These are phyloP conservation scores for Daldinia eschscholtzii DNA, from an alignment of 2,329 filamentous ascomycete species.

Conservation along the genomic window DNA sequence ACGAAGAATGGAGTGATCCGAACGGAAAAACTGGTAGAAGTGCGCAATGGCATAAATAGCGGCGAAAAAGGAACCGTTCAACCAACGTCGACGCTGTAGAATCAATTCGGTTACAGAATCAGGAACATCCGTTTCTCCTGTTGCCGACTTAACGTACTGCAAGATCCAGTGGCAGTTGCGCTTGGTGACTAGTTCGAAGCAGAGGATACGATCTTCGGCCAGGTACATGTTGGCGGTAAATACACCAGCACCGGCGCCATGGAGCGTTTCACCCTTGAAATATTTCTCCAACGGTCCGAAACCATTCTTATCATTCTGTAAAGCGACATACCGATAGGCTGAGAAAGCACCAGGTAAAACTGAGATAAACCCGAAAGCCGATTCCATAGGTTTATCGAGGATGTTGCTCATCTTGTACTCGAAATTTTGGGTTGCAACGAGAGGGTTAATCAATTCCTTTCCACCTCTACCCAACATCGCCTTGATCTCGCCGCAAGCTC, in stretches of 20 bases:
- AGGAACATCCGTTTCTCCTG: slow-evolving; percentile 96
- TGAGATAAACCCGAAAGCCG: slow-evolving; percentile 97
- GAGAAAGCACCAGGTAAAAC: slow-evolving; percentile 94
- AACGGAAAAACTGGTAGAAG: slow-evolving; percentile 96
- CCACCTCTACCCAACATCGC: slow-evolving; percentile 92
- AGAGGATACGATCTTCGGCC: slow-evolving; percentile 91
- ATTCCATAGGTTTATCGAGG: slow-evolving; percentile 95
- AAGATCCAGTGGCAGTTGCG: slow-evolving; percentile 97
- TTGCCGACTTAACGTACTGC: slow-evolving; percentile 98
- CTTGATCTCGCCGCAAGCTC: slow-evolving; percentile 97
- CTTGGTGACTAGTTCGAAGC: slow-evolving; percentile 98
- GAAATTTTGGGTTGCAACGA: slow-evolving; percentile 98
- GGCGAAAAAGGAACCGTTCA: slow-evolving; percentile 98
- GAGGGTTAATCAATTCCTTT: slow-evolving; percentile 86
- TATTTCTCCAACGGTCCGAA: slow-evolving; percentile 97
- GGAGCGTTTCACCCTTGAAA: slow-evolving; percentile 98
- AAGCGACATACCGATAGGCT: slow-evolving; percentile 93
- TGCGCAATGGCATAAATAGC: slow-evolving; percentile 95
- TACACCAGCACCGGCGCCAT: slow-evolving; percentile 95
- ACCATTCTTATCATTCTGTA: slow-evolving; percentile 96
- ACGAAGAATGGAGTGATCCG: slow-evolving; percentile 86
- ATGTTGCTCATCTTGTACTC: slow-evolving; percentile 99
- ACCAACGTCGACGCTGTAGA: slow-evolving; percentile 93
- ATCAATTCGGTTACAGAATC: slow-evolving; percentile 95
- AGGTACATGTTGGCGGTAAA: slow-evolving; percentile 98